phyloP scores from a whole-genome alignment of 345 rosid species.

The Atalantia buxifolia region DNA sequence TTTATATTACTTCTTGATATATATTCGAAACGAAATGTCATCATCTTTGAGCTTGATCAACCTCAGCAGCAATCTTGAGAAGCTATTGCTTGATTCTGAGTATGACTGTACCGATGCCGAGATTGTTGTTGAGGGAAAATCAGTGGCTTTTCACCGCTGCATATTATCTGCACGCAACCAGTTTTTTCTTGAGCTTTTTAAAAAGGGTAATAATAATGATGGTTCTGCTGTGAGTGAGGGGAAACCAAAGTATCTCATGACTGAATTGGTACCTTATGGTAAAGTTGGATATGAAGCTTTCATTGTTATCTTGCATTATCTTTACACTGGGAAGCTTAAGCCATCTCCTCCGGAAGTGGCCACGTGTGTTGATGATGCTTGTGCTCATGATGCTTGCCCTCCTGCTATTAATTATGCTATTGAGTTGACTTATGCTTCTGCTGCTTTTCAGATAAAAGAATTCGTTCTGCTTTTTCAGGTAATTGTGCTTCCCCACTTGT shows the following conservation, averaged over 20 bases:
- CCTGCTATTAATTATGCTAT: slow-evolving; percentile 40
- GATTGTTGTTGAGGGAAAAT: slow-evolving; percentile 32
- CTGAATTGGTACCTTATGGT: slow-evolving; percentile 24
- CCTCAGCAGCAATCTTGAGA: too few relatives aligned
- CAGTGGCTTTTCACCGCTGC: slow-evolving; percentile 43
- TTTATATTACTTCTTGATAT: too few relatives aligned
- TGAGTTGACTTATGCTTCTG: slow-evolving; percentile 43
- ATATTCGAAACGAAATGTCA: too few relatives aligned
- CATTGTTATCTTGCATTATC: slow-evolving; percentile 30
- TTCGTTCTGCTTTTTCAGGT: slow-evolving; percentile 46
- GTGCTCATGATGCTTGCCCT: slow-evolving; percentile 40
- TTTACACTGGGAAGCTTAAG: slow-evolving; percentile 41
- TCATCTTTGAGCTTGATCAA: too few relatives aligned
- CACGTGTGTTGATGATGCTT: slow-evolving; percentile 35
- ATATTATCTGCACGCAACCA: slow-evolving; percentile 41
- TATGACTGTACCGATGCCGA: too few relatives aligned
- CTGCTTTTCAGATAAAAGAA: slow-evolving; percentile 40
- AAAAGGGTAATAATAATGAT: slow-evolving; percentile 1
- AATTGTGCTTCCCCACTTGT: background rate
- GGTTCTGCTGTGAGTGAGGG: slow-evolving; percentile 10
- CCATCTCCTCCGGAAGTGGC: slow-evolving; percentile 34
- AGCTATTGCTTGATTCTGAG: too few relatives aligned
- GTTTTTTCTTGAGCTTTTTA: slow-evolving; percentile 31
- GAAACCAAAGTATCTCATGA: slow-evolving; percentile 30
- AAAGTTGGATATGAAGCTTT: slow-evolving; percentile 46